These are phyloP conservation scores for Drechslerella stenobrocha DNA, from an alignment of 2,329 filamentous ascomycete genomes.

Conservation along the genomic window DNA sequence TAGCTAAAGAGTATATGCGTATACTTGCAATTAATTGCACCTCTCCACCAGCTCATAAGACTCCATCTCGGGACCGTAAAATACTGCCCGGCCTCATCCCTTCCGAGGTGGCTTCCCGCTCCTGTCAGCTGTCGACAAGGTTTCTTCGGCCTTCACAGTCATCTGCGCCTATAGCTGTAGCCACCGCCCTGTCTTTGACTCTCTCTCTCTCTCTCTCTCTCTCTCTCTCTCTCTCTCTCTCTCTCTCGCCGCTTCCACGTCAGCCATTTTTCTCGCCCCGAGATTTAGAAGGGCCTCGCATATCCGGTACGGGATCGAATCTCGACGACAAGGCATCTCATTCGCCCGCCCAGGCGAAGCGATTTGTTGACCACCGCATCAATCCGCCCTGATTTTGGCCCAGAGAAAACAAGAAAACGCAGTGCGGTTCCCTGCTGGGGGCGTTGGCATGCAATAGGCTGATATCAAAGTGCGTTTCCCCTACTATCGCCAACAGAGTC, in stretches of 20 bases:
- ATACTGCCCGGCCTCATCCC: not conserved
- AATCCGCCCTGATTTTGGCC: not conserved
- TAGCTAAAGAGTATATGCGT: too few species aligned
- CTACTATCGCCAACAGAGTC: not conserved
- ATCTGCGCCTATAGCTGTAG: too few species aligned
- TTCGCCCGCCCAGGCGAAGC: not conserved
- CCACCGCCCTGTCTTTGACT: not conserved
- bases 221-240: not conserved
- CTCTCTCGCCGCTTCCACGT: not conserved
- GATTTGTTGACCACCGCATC: not conserved
- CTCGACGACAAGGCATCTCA: not conserved
- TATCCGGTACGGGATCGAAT: not conserved
- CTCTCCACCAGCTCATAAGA: too few species aligned
- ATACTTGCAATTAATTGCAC: not conserved
- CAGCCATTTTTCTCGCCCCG: not conserved
- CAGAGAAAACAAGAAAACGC: not conserved
- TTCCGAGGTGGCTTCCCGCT: not conserved
- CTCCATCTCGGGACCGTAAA: too few species aligned
- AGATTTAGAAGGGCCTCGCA: not conserved
- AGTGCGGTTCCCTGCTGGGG: conserved; percentile 1
- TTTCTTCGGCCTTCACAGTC: not conserved
- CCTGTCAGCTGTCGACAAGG: not conserved
- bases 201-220: not conserved
- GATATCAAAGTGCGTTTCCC: not conserved
- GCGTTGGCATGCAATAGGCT: not conserved